phyloP scores from a whole-genome alignment of 331 rosid genomes.

The Dryas integrifolia region DNA sequence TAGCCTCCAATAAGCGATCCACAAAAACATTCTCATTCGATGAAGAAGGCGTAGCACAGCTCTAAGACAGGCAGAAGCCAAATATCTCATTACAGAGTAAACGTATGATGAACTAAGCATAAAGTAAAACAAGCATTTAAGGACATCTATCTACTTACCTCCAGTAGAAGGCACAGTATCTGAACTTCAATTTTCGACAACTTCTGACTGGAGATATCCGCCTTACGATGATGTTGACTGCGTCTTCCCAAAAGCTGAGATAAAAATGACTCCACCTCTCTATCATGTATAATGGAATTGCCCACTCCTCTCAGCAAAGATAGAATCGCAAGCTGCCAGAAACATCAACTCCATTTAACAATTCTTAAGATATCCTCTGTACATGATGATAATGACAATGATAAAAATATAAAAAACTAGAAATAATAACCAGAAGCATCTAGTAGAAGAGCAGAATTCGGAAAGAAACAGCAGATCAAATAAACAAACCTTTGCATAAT shows the following conservation, averaged over 20 bases:
- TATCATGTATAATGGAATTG: constrained; percentile 44
- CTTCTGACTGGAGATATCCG: constrained; percentile 33
- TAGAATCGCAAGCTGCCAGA: constrained; percentile 70
- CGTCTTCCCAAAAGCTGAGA: constrained; percentile 52
- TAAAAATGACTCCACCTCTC: constrained; percentile 51
- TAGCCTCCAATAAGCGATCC: constrained; percentile 57
- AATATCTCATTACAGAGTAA: constrained; percentile 21
- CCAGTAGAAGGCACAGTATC: constrained; percentile 71
- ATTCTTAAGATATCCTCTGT: neutral
- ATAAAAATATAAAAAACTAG: neutral
- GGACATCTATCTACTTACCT: constrained; percentile 45
- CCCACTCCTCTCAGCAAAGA: constrained; percentile 80
- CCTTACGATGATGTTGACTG: constrained; percentile 32
- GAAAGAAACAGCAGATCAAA: constrained; percentile 18
- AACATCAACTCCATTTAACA: constrained; percentile 11
- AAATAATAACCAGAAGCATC: constrained; percentile 1
- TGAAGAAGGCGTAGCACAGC: constrained; percentile 55
- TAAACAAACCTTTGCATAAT: constrained; percentile 74
- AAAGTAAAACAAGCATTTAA: neutral
- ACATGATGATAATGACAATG: neutral
- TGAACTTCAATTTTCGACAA: constrained; percentile 59
- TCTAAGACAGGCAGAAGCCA: constrained; percentile 41
- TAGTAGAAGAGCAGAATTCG: constrained; percentile 8
- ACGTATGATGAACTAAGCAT: neutral
- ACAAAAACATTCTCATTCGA: constrained; percentile 47